Base-by-base conservation (phyloP, 2,329 filamentous ascomycete species). In the Penicillium corylophilum region DNA sequence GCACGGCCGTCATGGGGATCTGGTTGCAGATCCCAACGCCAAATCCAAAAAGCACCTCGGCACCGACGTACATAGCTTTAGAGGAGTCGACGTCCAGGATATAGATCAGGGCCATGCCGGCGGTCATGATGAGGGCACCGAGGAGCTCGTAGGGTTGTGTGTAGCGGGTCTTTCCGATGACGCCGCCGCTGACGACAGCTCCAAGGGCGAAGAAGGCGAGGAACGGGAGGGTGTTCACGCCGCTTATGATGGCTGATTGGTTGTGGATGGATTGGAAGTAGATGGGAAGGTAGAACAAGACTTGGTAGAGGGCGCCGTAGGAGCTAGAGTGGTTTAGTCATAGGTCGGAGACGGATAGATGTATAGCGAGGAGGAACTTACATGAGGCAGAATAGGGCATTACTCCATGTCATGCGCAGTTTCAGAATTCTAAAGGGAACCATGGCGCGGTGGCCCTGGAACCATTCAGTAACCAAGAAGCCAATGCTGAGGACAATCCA, bases 1-100 rank as follows among this genome's bases (percentile, higher is more conserved):
- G 63, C 24, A 59, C 40, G 22, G 55, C 55, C 18, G 49, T 61
- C 53, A 64, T 56, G 13, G 65, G 59, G 22, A 59, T 49, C 46
- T 65, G 63, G 40, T 57, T 61, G 18, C 57, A 51, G 28, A 64
- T 31, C n/a, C 64, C 63, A 46, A 61, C 36, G 16, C 60, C 63
- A 41, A 65, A 51, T 6, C 62, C 64, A 41, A 60, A 56, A 15
- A 61, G 51, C 16, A 65, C 48, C 48, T 66, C 48, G 22, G 54
- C 26, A n/a, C 63, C 63, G 28, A 65, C 54, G 44, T 56, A 60
- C 29, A 42, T 48, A 10, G 52, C 47, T 47, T 51, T 47, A 20
- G 55, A 55, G 20, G 57, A 54, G 23, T 44, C 47, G 23, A 40
- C 41, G 15, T 44, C 41, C 40, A 50, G 10, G 10, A 36, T 50